Base-by-base conservation (phyloP, 2,329 filamentous ascomycete genomes). In the Monilinia fructigena region DNA sequence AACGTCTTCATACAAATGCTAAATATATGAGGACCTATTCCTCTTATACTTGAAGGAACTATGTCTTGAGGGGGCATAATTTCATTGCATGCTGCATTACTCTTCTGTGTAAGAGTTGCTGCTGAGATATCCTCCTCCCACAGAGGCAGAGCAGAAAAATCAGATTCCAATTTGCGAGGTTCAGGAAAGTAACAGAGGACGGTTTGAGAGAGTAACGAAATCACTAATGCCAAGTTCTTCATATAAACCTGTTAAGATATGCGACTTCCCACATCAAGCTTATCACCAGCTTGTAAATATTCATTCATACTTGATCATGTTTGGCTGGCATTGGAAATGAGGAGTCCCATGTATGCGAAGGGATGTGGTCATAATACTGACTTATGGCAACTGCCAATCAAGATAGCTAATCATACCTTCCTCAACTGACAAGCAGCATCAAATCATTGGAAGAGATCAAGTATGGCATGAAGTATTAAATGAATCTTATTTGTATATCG, bases 371-470 rank as follows among this genome's bases (percentile, higher is more conserved):
- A 48, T 48, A 3, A 31, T 60, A 47, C 20, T 35, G 10, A n/a
- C 18, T 35, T 60, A 50, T 38, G 28, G 58, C 45, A 61, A 50
- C 58, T 61, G 45, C 58, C 58, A 50, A 38, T 61, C 18, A 14
- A 26, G 31, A 16, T 50, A 40, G 45, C 45, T 38, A 28, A 61
- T 20, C 3, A 2, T 7, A 3, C 14, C 47, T 50, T 16, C 6
- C 12, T 20, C 6, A 48, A 38, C 14, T 20, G 23, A 31, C 40
- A n/a, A 50, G 58, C 23, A 50, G 5, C 11, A 50, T 45, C 8
- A 35, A 20, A 23, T 18, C n/a, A 59, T 38, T 3, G 31, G 16
- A 50, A 16, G 40, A 47, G 45, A 47, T 47, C 2, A 48, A 42
- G 40, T 16, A 42, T 14, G 40, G 16, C 5, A 14, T n/a, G 26